Evolutionary conservation across 768 basidiomycete genomes (phyloP).

Genomic region (Tubosaeta sp.): DNA sequence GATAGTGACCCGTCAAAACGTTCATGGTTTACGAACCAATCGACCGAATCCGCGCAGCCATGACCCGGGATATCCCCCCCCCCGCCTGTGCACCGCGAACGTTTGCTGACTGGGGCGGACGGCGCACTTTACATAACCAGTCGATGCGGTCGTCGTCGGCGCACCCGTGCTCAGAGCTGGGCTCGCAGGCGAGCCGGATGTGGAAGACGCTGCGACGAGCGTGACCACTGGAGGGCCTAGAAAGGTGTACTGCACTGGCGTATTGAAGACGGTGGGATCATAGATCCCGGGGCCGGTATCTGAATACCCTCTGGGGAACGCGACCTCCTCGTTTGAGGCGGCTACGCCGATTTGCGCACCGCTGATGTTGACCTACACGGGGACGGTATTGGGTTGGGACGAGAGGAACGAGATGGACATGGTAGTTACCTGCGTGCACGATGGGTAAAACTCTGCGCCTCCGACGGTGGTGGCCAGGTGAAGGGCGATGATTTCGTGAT

Average conservation of each 20-base stretch:
- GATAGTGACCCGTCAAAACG: neutral
- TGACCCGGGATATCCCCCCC: constrained; percentile 9
- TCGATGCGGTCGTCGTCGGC: too few species aligned
- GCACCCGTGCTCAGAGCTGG: too few species aligned
- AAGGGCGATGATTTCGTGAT: constrained; percentile 77
- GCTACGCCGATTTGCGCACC: constrained; percentile 53
- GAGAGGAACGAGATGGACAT: too few species aligned
- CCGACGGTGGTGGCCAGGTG: constrained; percentile 54
- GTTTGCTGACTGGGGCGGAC: constrained; percentile 36
- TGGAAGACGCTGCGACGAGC: too few species aligned
- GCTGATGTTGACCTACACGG: constrained; percentile 43
- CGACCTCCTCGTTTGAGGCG: constrained; percentile 46
- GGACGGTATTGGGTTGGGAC: too few species aligned
- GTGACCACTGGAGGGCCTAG: constrained; percentile 50
- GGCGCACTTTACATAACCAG: constrained; percentile 13
- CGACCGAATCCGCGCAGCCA: constrained; percentile 22
- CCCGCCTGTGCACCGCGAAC: too few species aligned
- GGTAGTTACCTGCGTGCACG: constrained; percentile 46
- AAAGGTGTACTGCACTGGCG: constrained; percentile 39
- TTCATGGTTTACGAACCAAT: constrained; percentile 9
- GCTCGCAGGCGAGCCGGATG: too few species aligned
- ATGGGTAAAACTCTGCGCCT: constrained; percentile 80
- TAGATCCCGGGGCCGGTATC: constrained; percentile 70
- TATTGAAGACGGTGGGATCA: constrained; percentile 38
- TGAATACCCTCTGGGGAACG: constrained; percentile 69